Evolutionary conservation across 2,329 filamentous ascomycete genomes (phyloP).

Genomic region (Diaporthe amygdali): DNA sequence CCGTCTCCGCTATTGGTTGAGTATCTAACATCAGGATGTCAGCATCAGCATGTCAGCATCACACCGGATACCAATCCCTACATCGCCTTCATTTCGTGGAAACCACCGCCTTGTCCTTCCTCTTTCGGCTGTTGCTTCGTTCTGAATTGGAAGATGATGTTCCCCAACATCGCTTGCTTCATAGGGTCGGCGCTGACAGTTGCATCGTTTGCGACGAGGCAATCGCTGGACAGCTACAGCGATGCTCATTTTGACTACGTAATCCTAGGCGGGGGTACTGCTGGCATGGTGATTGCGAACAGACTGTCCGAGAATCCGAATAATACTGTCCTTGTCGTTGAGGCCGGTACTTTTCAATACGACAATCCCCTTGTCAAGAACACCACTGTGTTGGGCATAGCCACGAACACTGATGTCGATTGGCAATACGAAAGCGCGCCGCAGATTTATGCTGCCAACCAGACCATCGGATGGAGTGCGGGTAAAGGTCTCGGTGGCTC

Average conservation of each 20-base stretch:
- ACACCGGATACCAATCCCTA: not conserved
- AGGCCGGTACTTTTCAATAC: not conserved
- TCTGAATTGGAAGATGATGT: not conserved
- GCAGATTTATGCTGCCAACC: not conserved
- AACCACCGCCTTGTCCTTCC: not conserved
- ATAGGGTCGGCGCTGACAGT: not conserved
- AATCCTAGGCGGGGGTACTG: not conserved
- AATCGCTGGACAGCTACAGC: not conserved
- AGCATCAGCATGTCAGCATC: not conserved
- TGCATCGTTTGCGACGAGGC: not conserved
- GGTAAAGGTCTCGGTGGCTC: not conserved
- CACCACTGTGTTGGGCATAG: not conserved
- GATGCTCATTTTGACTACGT: constrained; percentile 20
- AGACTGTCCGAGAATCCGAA: not conserved
- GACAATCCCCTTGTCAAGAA: not conserved
- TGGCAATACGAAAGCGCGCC: not conserved
- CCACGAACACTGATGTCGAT: not conserved
- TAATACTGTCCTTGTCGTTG: not conserved
- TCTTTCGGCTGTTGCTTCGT: not conserved
- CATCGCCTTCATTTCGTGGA: not conserved
- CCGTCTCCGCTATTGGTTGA: not conserved
- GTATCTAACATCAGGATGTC: not conserved
- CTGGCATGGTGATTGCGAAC: not conserved
- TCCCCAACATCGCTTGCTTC: not conserved
- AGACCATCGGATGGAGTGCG: not conserved